phyloP scores from a whole-genome alignment of 306 rosid species.

The Prunus mongolica region DNA sequence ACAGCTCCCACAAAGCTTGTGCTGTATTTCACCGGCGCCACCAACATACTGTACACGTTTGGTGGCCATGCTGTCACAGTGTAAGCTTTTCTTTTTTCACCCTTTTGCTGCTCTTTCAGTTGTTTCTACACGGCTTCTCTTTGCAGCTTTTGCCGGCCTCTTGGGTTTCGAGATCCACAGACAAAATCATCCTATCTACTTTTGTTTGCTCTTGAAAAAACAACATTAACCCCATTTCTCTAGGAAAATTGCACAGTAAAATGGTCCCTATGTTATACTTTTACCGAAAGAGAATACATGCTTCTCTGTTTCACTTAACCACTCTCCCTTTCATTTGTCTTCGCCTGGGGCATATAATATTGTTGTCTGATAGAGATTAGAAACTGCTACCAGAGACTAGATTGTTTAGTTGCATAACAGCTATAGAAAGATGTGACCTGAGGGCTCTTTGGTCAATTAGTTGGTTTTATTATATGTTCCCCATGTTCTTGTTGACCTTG shows the following conservation, averaged over 20 bases:
- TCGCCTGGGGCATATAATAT: not conserved
- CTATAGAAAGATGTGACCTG: not conserved
- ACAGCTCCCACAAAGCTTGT: conserved; percentile 73
- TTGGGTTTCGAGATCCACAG: conserved; percentile 32
- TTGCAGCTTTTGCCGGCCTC: conserved; percentile 49
- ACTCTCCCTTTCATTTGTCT: not conserved
- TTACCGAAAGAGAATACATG: not conserved
- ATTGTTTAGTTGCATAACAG: conserved; percentile 1
- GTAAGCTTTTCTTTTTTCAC: conserved; percentile 32
- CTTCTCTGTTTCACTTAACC: not conserved
- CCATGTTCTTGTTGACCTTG: conserved; percentile 10
- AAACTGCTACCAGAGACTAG: not conserved
- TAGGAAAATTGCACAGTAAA: conserved; percentile 8
- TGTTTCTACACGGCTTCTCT: conserved; percentile 42
- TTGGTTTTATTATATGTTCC: conserved; percentile 1
- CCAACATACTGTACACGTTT: conserved; percentile 91
- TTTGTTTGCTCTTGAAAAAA: conserved; percentile 25
- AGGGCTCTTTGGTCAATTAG: conserved; percentile 10
- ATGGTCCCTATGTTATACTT: not conserved
- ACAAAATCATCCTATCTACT: conserved; percentile 37
- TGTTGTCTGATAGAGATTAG: not conserved
- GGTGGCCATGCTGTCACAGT: conserved; percentile 99
- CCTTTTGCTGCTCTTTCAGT: not conserved
- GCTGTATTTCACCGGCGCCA: conserved; percentile 96
- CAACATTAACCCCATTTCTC: conserved; percentile 20